phyloP scores from a whole-genome alignment of 2,329 filamentous ascomycete species.

The Pseudopithomyces chartarum region DNA sequence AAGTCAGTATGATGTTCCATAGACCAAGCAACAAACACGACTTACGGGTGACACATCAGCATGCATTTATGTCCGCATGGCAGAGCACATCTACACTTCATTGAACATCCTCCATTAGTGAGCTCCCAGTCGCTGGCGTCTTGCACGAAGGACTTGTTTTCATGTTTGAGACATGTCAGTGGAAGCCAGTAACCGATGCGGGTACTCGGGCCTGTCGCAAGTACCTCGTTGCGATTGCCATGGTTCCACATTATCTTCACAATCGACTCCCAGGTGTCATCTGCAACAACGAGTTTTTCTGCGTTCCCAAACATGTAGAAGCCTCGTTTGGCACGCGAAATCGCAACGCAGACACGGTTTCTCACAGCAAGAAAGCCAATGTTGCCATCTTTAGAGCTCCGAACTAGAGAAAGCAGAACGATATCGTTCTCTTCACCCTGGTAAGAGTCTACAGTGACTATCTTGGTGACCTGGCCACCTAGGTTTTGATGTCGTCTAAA shows the following conservation, averaged over 20 bases:
- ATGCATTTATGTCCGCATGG: slow-evolving; percentile 42
- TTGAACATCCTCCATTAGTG: slow-evolving; percentile 38
- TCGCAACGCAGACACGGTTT: slow-evolving; percentile 66
- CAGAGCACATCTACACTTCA: slow-evolving; percentile 30
- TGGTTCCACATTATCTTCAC: slow-evolving; percentile 52
- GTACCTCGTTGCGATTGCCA: slow-evolving; percentile 39
- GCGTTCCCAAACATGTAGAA: slow-evolving; percentile 87
- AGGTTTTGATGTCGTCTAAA: slow-evolving; percentile 54
- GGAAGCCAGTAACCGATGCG: slow-evolving; percentile 60
- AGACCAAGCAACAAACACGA: neutral
- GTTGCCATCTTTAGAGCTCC: slow-evolving; percentile 62
- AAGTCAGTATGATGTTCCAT: neutral
- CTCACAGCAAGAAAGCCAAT: slow-evolving; percentile 77
- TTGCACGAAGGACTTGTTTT: slow-evolving; percentile 56
- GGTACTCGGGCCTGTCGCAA: slow-evolving; percentile 22
- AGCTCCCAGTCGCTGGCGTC: slow-evolving; percentile 32
- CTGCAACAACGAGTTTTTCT: slow-evolving; percentile 54
- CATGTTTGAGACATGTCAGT: slow-evolving; percentile 67
- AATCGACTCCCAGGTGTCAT: slow-evolving; percentile 59
- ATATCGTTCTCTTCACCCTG: slow-evolving; percentile 91
- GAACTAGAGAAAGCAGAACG: slow-evolving; percentile 78
- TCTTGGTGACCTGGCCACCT: slow-evolving; percentile 51
- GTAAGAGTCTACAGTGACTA: slow-evolving; percentile 85
- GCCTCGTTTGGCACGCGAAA: slow-evolving; percentile 74
- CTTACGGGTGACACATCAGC: slow-evolving; percentile 40